Percentiles rank a stretch among this genome's conserved stretches.
Conservation (phyloP, 352 stramenopile genomes). For the Pelagophyceae sp. region DNA sequence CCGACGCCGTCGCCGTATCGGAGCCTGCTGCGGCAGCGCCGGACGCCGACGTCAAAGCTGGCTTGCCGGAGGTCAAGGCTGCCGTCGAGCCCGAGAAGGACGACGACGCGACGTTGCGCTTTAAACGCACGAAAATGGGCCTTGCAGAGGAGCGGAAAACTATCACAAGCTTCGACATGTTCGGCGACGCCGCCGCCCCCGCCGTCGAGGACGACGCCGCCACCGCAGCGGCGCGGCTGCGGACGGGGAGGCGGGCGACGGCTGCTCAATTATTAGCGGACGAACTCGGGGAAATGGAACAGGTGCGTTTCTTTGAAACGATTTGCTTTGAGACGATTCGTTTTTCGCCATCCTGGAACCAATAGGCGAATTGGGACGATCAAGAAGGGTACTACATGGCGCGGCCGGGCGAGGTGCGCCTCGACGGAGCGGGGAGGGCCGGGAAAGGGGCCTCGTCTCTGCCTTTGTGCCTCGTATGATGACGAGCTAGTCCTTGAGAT, state of each 20-base stretch:
- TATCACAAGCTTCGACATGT: background rate
- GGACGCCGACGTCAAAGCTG: background rate
- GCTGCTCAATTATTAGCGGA: conserved; percentile 6
- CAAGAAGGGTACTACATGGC: conserved; percentile 93
- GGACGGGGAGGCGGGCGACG: background rate
- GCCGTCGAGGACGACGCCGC: background rate
- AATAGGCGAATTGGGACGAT: conserved; percentile 83
- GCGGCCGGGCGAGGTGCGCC: conserved; percentile 81
- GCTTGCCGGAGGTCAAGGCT: background rate
- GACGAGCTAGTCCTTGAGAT: conserved; percentile 16
- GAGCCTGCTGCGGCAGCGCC: background rate
- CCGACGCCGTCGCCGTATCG: background rate
- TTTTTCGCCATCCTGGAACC: no score
- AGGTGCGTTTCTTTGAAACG: no score
- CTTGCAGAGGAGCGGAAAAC: background rate
- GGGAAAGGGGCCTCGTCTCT: no score
- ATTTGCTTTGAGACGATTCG: no score
- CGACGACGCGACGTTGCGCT: background rate
- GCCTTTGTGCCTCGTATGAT: background rate
- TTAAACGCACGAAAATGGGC: background rate
- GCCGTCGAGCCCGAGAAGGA: background rate
- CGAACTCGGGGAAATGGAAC: conserved; percentile 22
- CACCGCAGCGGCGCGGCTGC: background rate
- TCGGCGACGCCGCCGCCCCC: background rate
- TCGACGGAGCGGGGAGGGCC: no score